Evolutionary conservation across 768 basidiomycete species (phyloP), one percentile per base, ranked within the genome.

Genomic region (Suillus sp.): DNA sequence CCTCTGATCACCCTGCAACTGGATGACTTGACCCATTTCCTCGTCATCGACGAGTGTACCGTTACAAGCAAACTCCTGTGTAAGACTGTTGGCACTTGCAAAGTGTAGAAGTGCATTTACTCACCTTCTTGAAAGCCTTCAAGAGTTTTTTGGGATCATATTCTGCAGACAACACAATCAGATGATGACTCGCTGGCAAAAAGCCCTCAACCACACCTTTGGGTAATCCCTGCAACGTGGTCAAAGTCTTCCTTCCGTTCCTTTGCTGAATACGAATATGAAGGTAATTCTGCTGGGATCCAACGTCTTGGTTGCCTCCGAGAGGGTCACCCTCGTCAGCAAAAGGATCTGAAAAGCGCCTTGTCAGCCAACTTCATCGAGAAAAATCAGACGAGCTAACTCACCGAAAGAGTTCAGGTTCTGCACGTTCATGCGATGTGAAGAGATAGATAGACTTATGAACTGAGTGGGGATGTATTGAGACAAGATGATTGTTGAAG

Each of bases 251-350:
- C 73, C 97, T 86, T 66, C 97, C 97, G 86, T 99, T 99, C 74
- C 97, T 87, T 79, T 99, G 97, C 78, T 99, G 97, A 72, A 99
- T 92, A 82, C 97, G 94, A 74, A 96, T 92, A 77, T 96, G 94
- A 76, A 96, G 92, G 77, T 93, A 90, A 75, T 93, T 87, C 72
- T 86, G 79, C 76, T 88, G 87, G 67, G 91, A 89, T 69, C 90
- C 91, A 72, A 93, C 90, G 82, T 92, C 88, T 71, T 88, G 79
- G 72, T 76, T 84, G 72, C 82, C 83, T 75, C 80, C 86, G 73
- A 93, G 90, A 74, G 89, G 88, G 78, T 93, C 92, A 72, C 88
- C 91, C 79, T 93, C 92, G 80, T 95, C 95, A 82, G 92, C 93
- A 84, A 96, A 96, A 82, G 95, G 95, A 86, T 96, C 95, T 95